Evolutionary conservation across 2,329 filamentous ascomycete genomes (phyloP), one percentile per base, ranked within the genome.

Genomic region (Hypoxylon sp.): DNA sequence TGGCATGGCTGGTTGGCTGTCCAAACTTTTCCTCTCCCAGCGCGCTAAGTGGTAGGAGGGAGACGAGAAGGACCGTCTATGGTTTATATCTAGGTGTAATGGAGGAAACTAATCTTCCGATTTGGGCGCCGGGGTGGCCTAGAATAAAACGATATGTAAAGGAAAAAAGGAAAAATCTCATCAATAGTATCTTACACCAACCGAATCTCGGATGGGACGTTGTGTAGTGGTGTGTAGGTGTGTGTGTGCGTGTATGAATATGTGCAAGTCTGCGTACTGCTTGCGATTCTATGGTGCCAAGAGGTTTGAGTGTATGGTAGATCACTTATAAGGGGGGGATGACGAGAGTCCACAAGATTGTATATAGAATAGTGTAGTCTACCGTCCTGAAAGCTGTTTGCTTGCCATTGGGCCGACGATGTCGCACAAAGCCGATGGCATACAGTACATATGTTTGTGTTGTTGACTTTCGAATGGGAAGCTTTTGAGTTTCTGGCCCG

Each of bases 321-420:
- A 70, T 66, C 68, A 59, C 49, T 48, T 58, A 41, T 43, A 57
- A 60, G 45, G 53, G 65, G 63, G 34, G 46, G 50, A 62, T 43
- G 60, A 50, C 30, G 48, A 34, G 45, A 49, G 53, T 38, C 56
- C 60, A 62, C 34, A 57, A 43, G 63, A 51, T 60, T 60, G 63
- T 67, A 65, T 68, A 63, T 63, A 56, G 45, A 50, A 45, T 50
- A 56, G 43, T 53, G 48, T 58, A 45, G 58, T 59, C 56, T 66
- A 59, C 68, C 53, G 58, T 46, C 23, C 38, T 63, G 56, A 63
- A 67, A 72, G 66, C 58, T 72, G 69, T 70, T 65, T 68, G 49
- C n/a, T 30, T 41, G 50, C 58, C 57, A 72, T 72, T 72, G 69
- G 69, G 50, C 61, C 67, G 19, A 49, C 48, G 36, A 34, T 30